Evolutionary conservation across 1,284 basidiomycete species (phyloP), one percentile per base, ranked within the genome.

Genomic region (Austroboletus rostrupii): DNA sequence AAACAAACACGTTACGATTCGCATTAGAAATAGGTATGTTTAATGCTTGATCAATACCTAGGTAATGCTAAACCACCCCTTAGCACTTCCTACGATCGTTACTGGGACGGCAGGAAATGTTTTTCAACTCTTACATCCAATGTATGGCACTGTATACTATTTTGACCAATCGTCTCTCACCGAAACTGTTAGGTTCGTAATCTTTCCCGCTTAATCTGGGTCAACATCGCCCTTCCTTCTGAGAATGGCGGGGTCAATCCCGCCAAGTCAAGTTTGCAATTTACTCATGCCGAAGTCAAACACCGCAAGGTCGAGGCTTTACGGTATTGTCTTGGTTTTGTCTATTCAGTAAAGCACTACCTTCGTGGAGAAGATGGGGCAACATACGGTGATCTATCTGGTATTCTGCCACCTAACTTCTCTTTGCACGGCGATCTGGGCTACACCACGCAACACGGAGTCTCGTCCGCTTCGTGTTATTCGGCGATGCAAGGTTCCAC

Each of bases 81-180:
- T 31, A 89, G 86, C 17, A 86, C 85, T 21, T 90, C 85, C 11
- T 90, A 90, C 57, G 88, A 90, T 60, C 81, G 87, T 38, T 89
- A 82, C 62, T 88, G 84, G 75, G 87, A 94, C 71, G 93, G 92
- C 38, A 78, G 92, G 54, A 94, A 90, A 67, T 81, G 86, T 48
- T 95, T 93, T 67, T 79, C 80, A 0, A 62, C 76, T 7, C 63
- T 90, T 55, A 79, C 75, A 13, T 75, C 85, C 23, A 80, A 82
- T 56, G 78, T 82, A 54, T 64, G 79, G 55, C 54, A 59, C 75
- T 44, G 45, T 62, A 3, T 68, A 68, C n/a, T 5, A 38, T 17
- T 14, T 36, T 29, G 14, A 20, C 39, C 28, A 36, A 28, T 44
- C 28, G 16, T 44, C 41, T 54, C 39, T 28, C 17, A 37, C 26